Percentiles rank a stretch among this genome's conserved stretches.
These are phyloP conservation scores for Thalia dealbata DNA, from an alignment of 176 grass and related monocot genomes.

Conservation along the genomic window DNA sequence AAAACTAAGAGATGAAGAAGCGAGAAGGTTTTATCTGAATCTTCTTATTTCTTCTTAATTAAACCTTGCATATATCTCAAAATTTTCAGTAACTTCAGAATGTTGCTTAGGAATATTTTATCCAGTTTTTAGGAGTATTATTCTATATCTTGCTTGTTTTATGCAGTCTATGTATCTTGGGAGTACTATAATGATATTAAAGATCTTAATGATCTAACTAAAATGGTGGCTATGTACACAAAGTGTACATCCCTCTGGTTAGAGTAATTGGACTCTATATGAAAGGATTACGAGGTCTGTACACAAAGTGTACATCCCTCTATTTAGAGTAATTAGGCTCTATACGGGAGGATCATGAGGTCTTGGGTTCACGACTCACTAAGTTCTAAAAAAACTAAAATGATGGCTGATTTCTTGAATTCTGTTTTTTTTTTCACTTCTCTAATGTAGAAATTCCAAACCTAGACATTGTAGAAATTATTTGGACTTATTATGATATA, in stretches of 20 bases:
- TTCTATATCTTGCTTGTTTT: neutral
- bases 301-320: too few relatives aligned
- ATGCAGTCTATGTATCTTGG: neutral
- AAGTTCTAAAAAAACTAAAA: too few relatives aligned
- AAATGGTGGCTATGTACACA: too few relatives aligned
- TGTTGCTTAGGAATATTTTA: neutral
- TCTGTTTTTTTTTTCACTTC: neutral
- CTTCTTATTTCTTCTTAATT: neutral
- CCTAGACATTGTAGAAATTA: neutral
- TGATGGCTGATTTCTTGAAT: neutral
- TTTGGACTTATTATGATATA: neutral
- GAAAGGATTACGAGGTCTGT: too few relatives aligned
- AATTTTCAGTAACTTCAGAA: neutral
- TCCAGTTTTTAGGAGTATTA: neutral
- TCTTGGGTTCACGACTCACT: too few relatives aligned
- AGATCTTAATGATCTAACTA: neutral
- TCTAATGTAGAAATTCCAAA: neutral
- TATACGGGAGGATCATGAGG: too few relatives aligned
- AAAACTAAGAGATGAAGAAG: conserved; percentile 11
- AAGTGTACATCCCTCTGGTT: too few relatives aligned
- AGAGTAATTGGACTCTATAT: too few relatives aligned
- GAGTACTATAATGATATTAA: neutral
- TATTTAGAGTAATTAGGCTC: too few relatives aligned
- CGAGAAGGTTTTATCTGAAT: conserved; percentile 2
- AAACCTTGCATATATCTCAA: neutral